A percentile compares a stretch with the other conserved stretches of the same genome.
Conservation (phyloP, 257 asterid species). For the Penstemon barbatus region DNA sequence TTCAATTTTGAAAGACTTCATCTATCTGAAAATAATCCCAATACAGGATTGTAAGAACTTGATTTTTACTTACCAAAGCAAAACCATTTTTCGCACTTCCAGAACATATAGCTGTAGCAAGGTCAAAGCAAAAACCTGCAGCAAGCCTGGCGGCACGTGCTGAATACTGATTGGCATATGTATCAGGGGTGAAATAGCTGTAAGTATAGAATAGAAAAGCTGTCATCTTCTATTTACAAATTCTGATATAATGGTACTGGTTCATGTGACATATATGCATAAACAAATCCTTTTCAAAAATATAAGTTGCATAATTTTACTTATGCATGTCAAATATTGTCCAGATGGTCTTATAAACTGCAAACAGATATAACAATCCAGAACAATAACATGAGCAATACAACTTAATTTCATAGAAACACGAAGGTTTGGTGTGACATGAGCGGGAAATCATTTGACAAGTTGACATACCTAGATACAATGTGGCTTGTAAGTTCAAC, state of each 20-base stretch:
- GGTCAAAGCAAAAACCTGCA: constrained; percentile 96
- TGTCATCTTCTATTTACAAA: constrained; percentile 12
- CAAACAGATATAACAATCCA: not conserved
- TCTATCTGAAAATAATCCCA: constrained; percentile 15
- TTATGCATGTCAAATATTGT: constrained; percentile 20
- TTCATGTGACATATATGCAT: constrained; percentile 18
- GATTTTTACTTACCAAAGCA: constrained; percentile 73
- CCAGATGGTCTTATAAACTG: constrained; percentile 14
- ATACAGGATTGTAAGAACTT: constrained; percentile 16
- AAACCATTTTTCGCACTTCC: constrained; percentile 91
- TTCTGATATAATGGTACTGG: constrained; percentile 6
- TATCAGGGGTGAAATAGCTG: constrained; percentile 99
- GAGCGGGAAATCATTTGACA: constrained; percentile 15
- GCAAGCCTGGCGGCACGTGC: constrained; percentile 97
- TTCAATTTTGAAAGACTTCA: constrained; percentile 17
- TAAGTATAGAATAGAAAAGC: constrained; percentile 27
- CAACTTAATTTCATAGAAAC: not conserved
- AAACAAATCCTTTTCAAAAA: constrained; percentile 9
- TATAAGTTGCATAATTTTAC: not conserved
- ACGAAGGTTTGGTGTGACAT: constrained; percentile 12
- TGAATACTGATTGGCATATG: constrained; percentile 88
- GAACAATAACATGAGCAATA: constrained; percentile 17
- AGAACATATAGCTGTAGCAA: constrained; percentile 77
- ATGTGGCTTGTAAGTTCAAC: constrained; percentile 75
- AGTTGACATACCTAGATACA: constrained; percentile 64